phyloP scores from a whole-genome alignment of 2,329 filamentous ascomycete genomes.

The Alternaria sp. region DNA sequence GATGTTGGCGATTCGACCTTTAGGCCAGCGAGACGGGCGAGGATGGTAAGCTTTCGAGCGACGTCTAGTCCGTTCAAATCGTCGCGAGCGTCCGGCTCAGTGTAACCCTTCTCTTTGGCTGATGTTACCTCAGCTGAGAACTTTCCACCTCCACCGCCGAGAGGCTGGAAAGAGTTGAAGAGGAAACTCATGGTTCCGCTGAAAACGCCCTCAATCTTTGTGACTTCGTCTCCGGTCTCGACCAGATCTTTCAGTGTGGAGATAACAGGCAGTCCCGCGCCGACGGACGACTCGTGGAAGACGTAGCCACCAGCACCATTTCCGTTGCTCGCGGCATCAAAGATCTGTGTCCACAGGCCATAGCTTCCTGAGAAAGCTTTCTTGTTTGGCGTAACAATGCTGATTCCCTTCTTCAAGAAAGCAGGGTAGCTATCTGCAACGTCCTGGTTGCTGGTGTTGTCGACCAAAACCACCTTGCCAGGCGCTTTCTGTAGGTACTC shows the following conservation, averaged over 20 bases:
- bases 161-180: conserved; percentile 95
- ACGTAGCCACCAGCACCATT: conserved; percentile 72
- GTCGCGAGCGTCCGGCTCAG: conserved; percentile 84
- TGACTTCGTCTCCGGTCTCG: conserved; percentile 89
- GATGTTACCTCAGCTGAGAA: conserved; percentile 93
- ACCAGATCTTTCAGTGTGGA: conserved; percentile 94
- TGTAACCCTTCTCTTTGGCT: conserved; percentile 92
- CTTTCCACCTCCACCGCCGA: conserved; percentile 73
- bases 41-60: conserved; percentile 93
- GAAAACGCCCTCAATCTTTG: conserved; percentile 94
- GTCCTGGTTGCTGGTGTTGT: conserved; percentile 93
- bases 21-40: conserved; percentile 84
- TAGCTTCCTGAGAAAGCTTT: conserved; percentile 90
- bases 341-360: conserved; percentile 86
- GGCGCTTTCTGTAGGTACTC: conserved; percentile 81
- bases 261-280: conserved; percentile 90
- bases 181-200: conserved; percentile 97
- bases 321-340: conserved; percentile 71
- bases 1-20: conserved; percentile 81
- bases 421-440: conserved; percentile 83
- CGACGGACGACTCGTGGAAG: conserved; percentile 95
- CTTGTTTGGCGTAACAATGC: conserved; percentile 96
- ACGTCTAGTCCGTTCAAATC: conserved; percentile 89
- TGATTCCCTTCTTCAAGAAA: conserved; percentile 82
- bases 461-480: conserved; percentile 80